Evolutionary conservation across 2,329 filamentous ascomycete species (phyloP).

Genomic region (Macrophomina tecta): DNA sequence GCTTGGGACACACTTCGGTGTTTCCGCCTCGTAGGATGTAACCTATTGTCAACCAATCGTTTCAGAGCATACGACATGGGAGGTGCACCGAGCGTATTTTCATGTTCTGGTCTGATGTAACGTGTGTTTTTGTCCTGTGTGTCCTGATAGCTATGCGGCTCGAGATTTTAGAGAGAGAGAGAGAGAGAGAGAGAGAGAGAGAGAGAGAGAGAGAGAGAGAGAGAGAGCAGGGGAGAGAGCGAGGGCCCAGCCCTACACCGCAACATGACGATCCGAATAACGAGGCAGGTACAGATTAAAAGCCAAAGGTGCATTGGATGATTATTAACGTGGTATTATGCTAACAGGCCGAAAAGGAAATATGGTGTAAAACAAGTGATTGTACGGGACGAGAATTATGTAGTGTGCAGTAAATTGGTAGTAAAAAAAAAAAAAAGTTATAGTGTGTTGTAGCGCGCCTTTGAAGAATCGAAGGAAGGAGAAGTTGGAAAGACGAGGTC

Average conservation of each 20-base stretch:
- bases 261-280: neutral
- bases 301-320: neutral
- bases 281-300: neutral
- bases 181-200: too few relatives aligned
- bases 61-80: neutral
- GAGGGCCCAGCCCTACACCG: conserved; percentile 4
- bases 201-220: too few relatives aligned
- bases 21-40: neutral
- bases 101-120: neutral
- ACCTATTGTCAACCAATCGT: neutral
- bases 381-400: conserved; percentile 7
- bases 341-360: neutral
- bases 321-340: neutral
- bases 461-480: conserved; percentile 19
- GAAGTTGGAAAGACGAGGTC: conserved; percentile 9
- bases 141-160: conserved; percentile 2
- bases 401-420: conserved; percentile 6
- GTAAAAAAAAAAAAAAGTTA: neutral
- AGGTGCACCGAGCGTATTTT: neutral
- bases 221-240: too few relatives aligned
- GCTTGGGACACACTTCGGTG: neutral
- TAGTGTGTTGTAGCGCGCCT: conserved; percentile 13
- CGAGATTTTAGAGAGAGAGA: neutral
- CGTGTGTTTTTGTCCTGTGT: neutral
- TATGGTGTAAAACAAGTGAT: conserved; percentile 6